Percentiles rank a stretch among this genome's conserved stretches.
Evolutionary conservation across 495 filamentous ascomycete genomes (phyloP).

Genomic region (Penicillium antarcticum): DNA sequence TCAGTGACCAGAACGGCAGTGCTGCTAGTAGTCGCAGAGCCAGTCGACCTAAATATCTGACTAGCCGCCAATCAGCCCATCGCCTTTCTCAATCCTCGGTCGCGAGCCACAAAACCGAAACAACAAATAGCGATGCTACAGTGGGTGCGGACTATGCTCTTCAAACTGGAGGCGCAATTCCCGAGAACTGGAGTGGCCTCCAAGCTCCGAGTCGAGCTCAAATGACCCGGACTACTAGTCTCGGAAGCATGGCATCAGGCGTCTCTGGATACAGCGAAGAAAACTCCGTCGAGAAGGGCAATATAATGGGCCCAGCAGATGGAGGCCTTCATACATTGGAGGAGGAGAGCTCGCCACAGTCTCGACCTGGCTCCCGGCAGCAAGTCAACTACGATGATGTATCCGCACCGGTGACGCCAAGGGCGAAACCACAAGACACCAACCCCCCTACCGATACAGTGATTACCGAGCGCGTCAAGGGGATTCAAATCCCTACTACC

Average conservation of each 20-base stretch:
- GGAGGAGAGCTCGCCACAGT: constrained; percentile 48
- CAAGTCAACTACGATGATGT: constrained; percentile 26
- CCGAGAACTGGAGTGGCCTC: constrained; percentile 52
- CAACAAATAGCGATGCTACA: constrained; percentile 64
- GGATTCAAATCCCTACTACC: constrained; percentile 86
- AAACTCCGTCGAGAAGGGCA: constrained; percentile 39
- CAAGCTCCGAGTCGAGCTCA: constrained; percentile 42
- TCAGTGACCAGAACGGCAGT: constrained; percentile 30
- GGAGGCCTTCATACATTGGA: constrained; percentile 60
- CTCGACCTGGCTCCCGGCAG: constrained; percentile 26
- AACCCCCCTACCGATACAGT: constrained; percentile 78
- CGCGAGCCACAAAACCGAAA: constrained; percentile 57
- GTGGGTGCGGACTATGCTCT: constrained; percentile 82
- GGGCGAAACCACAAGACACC: constrained; percentile 42
- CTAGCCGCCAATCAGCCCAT: constrained; percentile 70
- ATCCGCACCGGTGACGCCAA: constrained; percentile 42
- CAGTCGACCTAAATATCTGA: constrained; percentile 67
- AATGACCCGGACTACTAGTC: constrained; percentile 76
- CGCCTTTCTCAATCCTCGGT: constrained; percentile 76
- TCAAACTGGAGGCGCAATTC: constrained; percentile 75
- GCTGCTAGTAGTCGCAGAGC: constrained; percentile 33
- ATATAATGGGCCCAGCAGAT: constrained; percentile 39
- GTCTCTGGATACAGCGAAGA: constrained; percentile 73
- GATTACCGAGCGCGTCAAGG: constrained; percentile 80
- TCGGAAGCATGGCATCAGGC: constrained; percentile 93